Conservation (phyloP, 306 rosid species). For the Medicago lupulina region DNA sequence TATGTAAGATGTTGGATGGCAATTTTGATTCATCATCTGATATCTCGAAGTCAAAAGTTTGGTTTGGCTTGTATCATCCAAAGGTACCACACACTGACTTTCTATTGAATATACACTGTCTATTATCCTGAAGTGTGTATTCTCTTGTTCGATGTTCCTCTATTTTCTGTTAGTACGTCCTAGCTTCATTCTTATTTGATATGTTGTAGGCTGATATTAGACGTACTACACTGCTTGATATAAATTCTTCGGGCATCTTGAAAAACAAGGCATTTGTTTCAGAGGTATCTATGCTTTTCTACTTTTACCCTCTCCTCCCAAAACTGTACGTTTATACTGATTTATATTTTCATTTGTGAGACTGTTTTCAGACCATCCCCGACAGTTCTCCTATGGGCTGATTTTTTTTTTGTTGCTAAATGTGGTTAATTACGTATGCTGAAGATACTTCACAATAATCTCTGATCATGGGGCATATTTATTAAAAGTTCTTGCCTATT, state of each 20-base stretch:
- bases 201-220: conserved; percentile 80
- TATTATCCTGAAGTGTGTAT: conserved; percentile 29
- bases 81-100: conserved; percentile 55
- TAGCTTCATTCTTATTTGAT: conserved; percentile 31
- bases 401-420: not conserved
- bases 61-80: conserved; percentile 88
- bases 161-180: conserved; percentile 6
- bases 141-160: conserved; percentile 23
- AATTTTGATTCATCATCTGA: conserved; percentile 56
- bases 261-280: conserved; percentile 55
- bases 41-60: conserved; percentile 68
- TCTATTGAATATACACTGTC: conserved; percentile 28
- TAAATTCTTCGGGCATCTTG: conserved; percentile 59
- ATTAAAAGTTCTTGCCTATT: not conserved
- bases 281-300: conserved; percentile 53
- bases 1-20: conserved; percentile 74
- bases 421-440: not conserved
- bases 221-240: conserved; percentile 60
- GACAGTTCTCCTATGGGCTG: not conserved
- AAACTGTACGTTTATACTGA: not conserved
- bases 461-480: not conserved
- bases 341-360: conserved; percentile 5
- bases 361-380: conserved; percentile 22
- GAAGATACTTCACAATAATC: not conserved
- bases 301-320: not conserved